These are phyloP conservation scores for Quillaja saponaria DNA, from an alignment of 306 rosid genomes.

Conservation along the genomic window DNA sequence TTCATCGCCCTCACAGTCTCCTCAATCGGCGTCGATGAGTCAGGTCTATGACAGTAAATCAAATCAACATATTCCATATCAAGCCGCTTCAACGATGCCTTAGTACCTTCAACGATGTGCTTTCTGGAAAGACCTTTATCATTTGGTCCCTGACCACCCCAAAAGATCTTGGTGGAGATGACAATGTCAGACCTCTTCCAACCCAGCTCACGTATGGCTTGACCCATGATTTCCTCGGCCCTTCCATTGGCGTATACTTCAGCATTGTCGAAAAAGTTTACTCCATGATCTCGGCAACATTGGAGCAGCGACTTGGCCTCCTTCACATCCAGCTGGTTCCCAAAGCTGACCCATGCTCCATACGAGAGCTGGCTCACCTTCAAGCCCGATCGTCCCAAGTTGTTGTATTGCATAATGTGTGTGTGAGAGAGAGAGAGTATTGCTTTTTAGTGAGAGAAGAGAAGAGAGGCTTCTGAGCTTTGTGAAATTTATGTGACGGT, in stretches of 20 bases:
- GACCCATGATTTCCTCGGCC: slow-evolving; percentile 99
- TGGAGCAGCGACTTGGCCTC: slow-evolving; percentile 90
- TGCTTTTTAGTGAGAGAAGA: neutral
- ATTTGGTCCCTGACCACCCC: slow-evolving; percentile 97
- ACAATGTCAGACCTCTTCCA: slow-evolving; percentile 96
- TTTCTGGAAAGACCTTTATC: slow-evolving; percentile 92
- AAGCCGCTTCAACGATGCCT: slow-evolving; percentile 75
- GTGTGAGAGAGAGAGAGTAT: neutral
- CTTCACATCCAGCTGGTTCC: slow-evolving; percentile 93
- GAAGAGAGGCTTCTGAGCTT: no score
- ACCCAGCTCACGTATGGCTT: slow-evolving; percentile 81
- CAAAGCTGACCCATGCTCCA: slow-evolving; percentile 97
- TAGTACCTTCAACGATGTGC: slow-evolving; percentile 86
- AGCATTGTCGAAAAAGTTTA: slow-evolving; percentile 99
- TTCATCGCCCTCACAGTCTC: slow-evolving; percentile 97
- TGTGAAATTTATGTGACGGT: no score
- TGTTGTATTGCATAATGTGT: slow-evolving; percentile 75
- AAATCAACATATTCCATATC: slow-evolving; percentile 88
- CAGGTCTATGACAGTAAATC: slow-evolving; percentile 85
- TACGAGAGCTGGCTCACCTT: slow-evolving; percentile 90
- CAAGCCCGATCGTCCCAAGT: slow-evolving; percentile 82
- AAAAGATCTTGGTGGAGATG: slow-evolving; percentile 94
- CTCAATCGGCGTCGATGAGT: slow-evolving; percentile 76
- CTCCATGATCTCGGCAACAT: slow-evolving; percentile 90
- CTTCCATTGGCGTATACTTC: slow-evolving; percentile 96